Percentiles rank a stretch among this genome's conserved stretches.
Conservation (phyloP, 257 asterid genomes). For the Pogostemon cablin region DNA sequence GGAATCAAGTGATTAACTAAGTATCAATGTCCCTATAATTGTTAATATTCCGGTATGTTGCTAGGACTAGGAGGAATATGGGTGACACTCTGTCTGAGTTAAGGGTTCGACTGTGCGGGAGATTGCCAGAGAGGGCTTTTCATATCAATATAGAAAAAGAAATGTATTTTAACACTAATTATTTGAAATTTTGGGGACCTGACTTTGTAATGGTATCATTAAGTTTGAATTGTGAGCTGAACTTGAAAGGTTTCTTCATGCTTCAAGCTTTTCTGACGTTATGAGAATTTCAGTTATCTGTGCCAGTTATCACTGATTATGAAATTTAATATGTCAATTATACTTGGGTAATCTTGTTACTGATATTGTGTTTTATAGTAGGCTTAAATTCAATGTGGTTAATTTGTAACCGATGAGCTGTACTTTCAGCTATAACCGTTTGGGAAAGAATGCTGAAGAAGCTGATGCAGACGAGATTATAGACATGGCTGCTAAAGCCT, state of each 20-base stretch:
- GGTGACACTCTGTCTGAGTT: too few relatives aligned
- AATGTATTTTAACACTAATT: background rate
- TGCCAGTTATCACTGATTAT: background rate
- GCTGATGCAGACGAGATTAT: constrained; percentile 89
- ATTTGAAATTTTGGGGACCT: background rate
- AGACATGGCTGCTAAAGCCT: constrained; percentile 70
- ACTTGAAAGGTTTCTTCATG: background rate
- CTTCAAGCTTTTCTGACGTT: background rate
- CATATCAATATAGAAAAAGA: background rate
- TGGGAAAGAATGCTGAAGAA: constrained; percentile 80
- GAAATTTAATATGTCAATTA: constrained; percentile 13
- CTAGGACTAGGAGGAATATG: background rate
- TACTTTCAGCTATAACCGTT: constrained; percentile 68
- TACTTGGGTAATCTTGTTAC: background rate
- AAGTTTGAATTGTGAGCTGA: constrained; percentile 13
- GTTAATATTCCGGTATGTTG: background rate
- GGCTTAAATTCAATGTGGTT: constrained; percentile 7
- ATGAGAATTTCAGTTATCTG: background rate
- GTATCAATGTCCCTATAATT: background rate
- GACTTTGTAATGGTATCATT: background rate
- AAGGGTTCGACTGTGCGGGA: too few relatives aligned
- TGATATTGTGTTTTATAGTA: constrained; percentile 12
- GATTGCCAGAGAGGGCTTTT: background rate
- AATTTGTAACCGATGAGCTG: constrained; percentile 22
- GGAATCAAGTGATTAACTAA: constrained; percentile 19